These are phyloP conservation scores for Didymella pinodella DNA, from an alignment of 2,329 filamentous ascomycete species.

Conservation along the genomic window DNA sequence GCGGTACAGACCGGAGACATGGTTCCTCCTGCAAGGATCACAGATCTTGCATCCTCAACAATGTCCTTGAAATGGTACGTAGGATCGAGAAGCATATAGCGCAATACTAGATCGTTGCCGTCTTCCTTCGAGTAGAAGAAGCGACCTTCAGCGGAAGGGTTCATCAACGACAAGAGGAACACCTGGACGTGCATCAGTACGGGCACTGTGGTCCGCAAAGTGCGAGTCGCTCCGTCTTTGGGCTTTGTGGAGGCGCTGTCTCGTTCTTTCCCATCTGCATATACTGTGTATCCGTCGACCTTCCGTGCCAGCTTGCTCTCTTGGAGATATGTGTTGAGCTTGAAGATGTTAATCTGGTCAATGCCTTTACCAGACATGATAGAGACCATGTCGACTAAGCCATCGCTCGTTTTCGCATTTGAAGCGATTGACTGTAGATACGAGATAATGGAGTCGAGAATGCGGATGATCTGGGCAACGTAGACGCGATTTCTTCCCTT, in stretches of 20 bases:
- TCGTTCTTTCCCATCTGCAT: constrained; percentile 61
- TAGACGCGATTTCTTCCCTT: constrained; percentile 93
- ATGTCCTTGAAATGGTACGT: constrained; percentile 91
- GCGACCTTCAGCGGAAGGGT: constrained; percentile 74
- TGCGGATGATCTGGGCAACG: constrained; percentile 82
- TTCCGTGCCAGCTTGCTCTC: constrained; percentile 94
- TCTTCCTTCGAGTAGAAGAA: constrained; percentile 64
- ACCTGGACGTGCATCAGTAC: constrained; percentile 69
- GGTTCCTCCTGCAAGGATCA: constrained; percentile 91
- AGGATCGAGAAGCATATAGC: constrained; percentile 89
- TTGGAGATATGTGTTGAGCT: constrained; percentile 85
- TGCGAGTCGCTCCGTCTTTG: constrained; percentile 5
- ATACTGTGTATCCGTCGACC: constrained; percentile 84
- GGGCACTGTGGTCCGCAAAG: constrained; percentile 54
- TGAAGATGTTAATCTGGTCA: constrained; percentile 94
- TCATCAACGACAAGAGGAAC: constrained; percentile 83
- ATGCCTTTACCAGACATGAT: constrained; percentile 84
- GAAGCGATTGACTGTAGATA: constrained; percentile 67
- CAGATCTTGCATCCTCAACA: constrained; percentile 81
- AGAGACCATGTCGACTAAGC: constrained; percentile 72
- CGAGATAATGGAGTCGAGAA: constrained; percentile 78
- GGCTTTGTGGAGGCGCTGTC: constrained; percentile 20
- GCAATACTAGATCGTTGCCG: constrained; percentile 67
- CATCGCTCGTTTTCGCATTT: constrained; percentile 61
- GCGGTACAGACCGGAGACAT: constrained; percentile 80